These are phyloP conservation scores for Diaporthe longicolla DNA, from an alignment of 2,329 filamentous ascomycete species.

Conservation along the genomic window DNA sequence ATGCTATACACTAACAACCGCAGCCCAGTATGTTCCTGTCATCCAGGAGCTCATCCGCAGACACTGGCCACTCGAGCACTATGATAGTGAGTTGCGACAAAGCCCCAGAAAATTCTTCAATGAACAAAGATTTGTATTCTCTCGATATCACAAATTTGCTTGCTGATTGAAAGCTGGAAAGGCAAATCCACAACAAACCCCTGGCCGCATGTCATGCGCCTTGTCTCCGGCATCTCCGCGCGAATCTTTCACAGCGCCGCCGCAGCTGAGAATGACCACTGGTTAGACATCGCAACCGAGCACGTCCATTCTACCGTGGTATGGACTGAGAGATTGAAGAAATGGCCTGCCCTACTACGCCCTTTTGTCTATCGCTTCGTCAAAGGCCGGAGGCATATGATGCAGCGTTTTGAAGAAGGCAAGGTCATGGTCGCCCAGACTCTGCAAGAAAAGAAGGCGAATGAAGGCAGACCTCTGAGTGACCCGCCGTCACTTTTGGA, in stretches of 20 bases:
- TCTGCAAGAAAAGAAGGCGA: neutral
- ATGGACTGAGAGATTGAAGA: neutral
- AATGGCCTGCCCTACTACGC: neutral
- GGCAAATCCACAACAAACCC: neutral
- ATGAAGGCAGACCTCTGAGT: neutral
- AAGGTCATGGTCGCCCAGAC: neutral
- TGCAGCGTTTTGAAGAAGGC: constrained; percentile 10
- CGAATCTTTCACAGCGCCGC: constrained; percentile 8
- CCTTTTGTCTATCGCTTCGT: constrained; percentile 4
- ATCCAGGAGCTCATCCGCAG: constrained; percentile 6
- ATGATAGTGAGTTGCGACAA: neutral
- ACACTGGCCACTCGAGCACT: constrained; percentile 4
- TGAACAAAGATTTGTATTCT: too few relatives aligned
- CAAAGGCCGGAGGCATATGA: neutral
- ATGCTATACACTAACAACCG: rapidly evolving
- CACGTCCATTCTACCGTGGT: neutral
- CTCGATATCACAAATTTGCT: too few relatives aligned
- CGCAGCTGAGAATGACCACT: constrained; percentile 1
- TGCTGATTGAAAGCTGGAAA: neutral
- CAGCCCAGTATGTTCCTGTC: neutral
- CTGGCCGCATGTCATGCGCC: constrained; percentile 17
- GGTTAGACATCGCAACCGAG: neutral
- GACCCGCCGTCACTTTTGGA: neutral
- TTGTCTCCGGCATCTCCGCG: neutral
- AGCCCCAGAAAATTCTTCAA: neutral